Base-by-base conservation (phyloP, 306 rosid species). In the Vigna nakashimae region DNA sequence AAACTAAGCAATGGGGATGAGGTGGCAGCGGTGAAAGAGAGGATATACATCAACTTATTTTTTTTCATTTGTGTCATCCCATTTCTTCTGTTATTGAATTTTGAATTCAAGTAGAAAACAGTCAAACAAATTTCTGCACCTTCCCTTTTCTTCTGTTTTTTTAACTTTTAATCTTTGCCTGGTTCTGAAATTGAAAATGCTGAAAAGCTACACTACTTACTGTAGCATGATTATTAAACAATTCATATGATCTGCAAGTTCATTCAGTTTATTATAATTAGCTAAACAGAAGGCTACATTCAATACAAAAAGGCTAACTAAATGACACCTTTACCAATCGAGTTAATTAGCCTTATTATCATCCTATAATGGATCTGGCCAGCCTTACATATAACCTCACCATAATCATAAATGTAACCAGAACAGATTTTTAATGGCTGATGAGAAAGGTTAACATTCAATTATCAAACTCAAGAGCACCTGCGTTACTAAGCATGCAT, bases 401-500 rank as follows among this genome's bases (percentile, higher is more conserved):
- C 63, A 58, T 55, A 55, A 55, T 66, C n/a, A 80, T 18, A 51
- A 63, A 71, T 55, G 18, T 40, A 83, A 73, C n/a, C 69, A 80
- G 74, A 79, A 75, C 58, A 75, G 65, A 9, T 74, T 72, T 64
- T 69, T 18, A 34, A 18, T 58, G 57, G 1, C 18, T 30, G 32
- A 46, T 18, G 17, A 59, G 71, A 40, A 40, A n/a, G 16, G 69
- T 15, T 11, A 13, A 28, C 4, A 28, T 8, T 17, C 11, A 1
- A 30, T 45, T 52, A 6, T 91, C 83, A 95, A 77, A 95, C 91
- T 97, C 98, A 95, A 92, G 52, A 20, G 97, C 98, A 2, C 98
- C 98, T 38, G 77, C 98, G 24, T 76, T 82, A 58, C 71, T 84
- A 50, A 95, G 98, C 98, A 24, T 24, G 26, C 26, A 92, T 91